Percentiles rank a stretch among this genome's conserved stretches.
Conservation (phyloP, 495 filamentous ascomycete genomes). For the Penicillium bovifimosum region DNA sequence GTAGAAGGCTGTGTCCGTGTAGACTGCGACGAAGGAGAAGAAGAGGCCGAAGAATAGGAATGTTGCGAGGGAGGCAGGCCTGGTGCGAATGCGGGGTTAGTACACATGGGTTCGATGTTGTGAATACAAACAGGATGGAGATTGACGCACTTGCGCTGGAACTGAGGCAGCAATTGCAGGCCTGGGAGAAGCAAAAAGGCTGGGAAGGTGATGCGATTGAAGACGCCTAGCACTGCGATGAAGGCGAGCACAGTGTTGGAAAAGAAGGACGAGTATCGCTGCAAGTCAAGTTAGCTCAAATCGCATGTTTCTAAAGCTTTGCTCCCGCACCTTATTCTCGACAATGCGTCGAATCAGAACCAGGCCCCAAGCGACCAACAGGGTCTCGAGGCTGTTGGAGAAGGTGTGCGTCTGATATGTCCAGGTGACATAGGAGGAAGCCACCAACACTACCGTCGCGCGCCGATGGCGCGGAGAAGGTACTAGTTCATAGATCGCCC, state of each 20-base stretch:
- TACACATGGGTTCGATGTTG: not conserved
- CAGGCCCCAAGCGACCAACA: constrained; percentile 85
- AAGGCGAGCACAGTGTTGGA: constrained; percentile 72
- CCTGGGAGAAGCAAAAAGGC: constrained; percentile 81
- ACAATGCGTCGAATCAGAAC: constrained; percentile 83
- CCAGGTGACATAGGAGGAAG: constrained; percentile 97
- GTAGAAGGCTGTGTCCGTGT: constrained; percentile 81
- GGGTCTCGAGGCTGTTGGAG: constrained; percentile 93
- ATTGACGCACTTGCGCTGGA: constrained; percentile 63
- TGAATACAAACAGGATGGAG: not conserved
- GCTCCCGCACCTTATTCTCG: constrained; percentile 57
- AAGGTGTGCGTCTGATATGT: constrained; percentile 98
- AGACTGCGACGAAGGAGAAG: constrained; percentile 66
- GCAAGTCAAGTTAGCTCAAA: constrained; percentile 10
- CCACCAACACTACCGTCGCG: constrained; percentile 70
- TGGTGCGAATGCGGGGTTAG: constrained; percentile 28
- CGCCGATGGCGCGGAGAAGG: constrained; percentile 65
- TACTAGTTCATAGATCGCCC: constrained; percentile 89
- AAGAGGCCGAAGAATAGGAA: constrained; percentile 54
- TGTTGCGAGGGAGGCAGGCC: constrained; percentile 62
- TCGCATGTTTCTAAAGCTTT: not conserved
- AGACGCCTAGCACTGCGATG: constrained; percentile 75
- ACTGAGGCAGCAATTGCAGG: constrained; percentile 77
- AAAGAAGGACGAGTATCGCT: constrained; percentile 69
- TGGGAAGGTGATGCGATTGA: constrained; percentile 96